Evolutionary conservation across 2,329 filamentous ascomycete genomes (phyloP).

Genomic region (Fusarium pseudonygamai): DNA sequence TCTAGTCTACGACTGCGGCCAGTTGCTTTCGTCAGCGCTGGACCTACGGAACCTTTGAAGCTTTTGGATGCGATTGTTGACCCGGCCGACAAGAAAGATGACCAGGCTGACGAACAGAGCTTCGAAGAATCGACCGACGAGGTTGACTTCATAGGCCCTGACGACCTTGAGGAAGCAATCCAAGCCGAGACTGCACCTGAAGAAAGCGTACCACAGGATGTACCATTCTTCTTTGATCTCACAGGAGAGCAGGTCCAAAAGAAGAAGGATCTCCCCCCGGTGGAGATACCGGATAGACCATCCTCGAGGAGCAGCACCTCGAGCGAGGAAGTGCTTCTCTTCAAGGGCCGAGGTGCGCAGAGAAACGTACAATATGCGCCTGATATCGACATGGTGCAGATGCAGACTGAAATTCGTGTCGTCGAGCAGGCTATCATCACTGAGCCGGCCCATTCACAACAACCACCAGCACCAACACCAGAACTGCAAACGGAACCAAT

Average conservation of each 20-base stretch:
- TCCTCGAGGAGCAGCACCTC: conserved; percentile 53
- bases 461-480: neutral
- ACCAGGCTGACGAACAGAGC: neutral
- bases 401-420: conserved; percentile 47
- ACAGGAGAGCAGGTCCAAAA: conserved; percentile 39
- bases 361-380: conserved; percentile 30
- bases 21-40: conserved; percentile 64
- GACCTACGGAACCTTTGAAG: conserved; percentile 60
- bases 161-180: conserved; percentile 34
- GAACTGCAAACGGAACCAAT: neutral
- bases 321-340: conserved; percentile 75
- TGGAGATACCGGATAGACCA: conserved; percentile 31
- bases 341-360: conserved; percentile 62
- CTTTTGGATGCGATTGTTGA: conserved; percentile 47
- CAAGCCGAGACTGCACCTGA: conserved; percentile 8
- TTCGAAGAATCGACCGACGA: neutral
- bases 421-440: conserved; percentile 39
- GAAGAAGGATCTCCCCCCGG: neutral
- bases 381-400: conserved; percentile 40
- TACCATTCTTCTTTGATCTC: conserved; percentile 52
- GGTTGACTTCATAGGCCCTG: conserved; percentile 30
- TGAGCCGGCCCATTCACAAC: conserved; percentile 1
- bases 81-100: neutral
- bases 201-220: neutral
- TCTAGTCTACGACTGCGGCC: conserved; percentile 60